Base-by-base conservation (phyloP, 2,329 filamentous ascomycete genomes). In the Colletotrichum ledebouriae region DNA sequence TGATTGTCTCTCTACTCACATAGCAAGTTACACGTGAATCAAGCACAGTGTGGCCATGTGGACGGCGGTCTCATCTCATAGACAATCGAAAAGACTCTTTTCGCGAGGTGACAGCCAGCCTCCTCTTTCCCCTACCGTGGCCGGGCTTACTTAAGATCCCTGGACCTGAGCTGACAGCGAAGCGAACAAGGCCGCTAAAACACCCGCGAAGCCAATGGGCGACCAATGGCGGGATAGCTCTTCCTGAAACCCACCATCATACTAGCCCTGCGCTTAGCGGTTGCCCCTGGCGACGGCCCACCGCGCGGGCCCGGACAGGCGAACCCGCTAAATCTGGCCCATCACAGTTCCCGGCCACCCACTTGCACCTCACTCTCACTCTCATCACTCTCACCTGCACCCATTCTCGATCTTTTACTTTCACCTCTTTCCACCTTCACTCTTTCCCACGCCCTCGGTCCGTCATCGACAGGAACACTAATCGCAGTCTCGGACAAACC, bases 211-310 rank as follows among this genome's bases (percentile, higher is more conserved):
- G 34, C 20, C 17, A 37, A 37, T 52, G 15, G 63, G 49, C 37
- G 34, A 34, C 60, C 60, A 68, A 69, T 69, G 66, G 56, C 49
- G 50, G 56, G 56, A 37, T 57, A 55, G 66, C 56, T 69, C 29
- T 50, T 61, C n/a, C 56, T 67, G 62, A 61, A 69, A 69, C 65
- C 66, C 62, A 67, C 62, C 37, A 67, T 17, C 17, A 58, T 12
- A 41, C 13, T 20, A 46, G 55, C 47, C 13, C 34, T 52, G 55
- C 20, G 39, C 29, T 33, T 15, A n/a, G n/a, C 39, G 34, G 66
- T 69, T 69, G 66, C 66, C 52, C 59, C 47, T 60, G 67, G 50
- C 64, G 50, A 69, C 67, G 25, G 34, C 34, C 67, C 67, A 62
- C 65, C 39, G 6, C 49, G 56, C 44, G 47, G 52, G n/a, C 56